A percentile compares a stretch with the other conserved stretches of the same genome.
Conservation (phyloP, 352 stramenopile species). For the Globisporangium iwayamae region DNA sequence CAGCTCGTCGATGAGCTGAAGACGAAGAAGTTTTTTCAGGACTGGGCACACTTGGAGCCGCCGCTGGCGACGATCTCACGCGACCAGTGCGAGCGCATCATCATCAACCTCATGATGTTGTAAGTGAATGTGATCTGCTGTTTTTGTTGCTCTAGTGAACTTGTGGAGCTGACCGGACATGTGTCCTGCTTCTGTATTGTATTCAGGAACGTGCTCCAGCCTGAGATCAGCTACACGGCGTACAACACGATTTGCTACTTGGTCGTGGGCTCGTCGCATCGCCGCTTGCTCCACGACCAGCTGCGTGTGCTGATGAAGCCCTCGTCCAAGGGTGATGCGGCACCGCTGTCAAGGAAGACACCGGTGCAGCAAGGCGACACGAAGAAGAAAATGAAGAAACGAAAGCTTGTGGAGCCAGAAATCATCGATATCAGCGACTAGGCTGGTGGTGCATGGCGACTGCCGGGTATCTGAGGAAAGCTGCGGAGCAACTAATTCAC, state of each 20-base stretch:
- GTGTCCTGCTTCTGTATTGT: not conserved
- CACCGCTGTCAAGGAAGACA: not conserved
- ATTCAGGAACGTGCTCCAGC: conserved; percentile 46
- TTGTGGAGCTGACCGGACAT: not conserved
- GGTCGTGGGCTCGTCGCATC: conserved; percentile 36
- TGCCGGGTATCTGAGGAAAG: too few relatives aligned
- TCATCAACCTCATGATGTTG: conserved; percentile 44
- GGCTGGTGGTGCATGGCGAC: not conserved
- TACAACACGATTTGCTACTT: conserved; percentile 79
- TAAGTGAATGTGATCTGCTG: not conserved
- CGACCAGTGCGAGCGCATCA: conserved; percentile 40
- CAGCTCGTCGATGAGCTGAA: conserved; percentile 70
- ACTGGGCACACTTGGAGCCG: conserved; percentile 33
- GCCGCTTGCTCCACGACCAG: conserved; percentile 18
- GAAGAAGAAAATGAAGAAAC: conserved; percentile 1
- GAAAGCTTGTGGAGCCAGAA: conserved; percentile 7
- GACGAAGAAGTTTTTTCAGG: conserved; percentile 40
- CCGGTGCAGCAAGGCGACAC: not conserved
- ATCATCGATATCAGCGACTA: conserved; percentile 40
- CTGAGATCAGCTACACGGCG: conserved; percentile 73
- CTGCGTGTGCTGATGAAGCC: conserved; percentile 20
- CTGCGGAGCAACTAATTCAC: too few relatives aligned
- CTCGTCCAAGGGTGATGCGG: conserved; percentile 12
- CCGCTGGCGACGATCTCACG: conserved; percentile 32
- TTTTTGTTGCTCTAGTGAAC: not conserved